Evolutionary conservation across 768 basidiomycete genomes (phyloP).

Genomic region (Pholiota conissans): DNA sequence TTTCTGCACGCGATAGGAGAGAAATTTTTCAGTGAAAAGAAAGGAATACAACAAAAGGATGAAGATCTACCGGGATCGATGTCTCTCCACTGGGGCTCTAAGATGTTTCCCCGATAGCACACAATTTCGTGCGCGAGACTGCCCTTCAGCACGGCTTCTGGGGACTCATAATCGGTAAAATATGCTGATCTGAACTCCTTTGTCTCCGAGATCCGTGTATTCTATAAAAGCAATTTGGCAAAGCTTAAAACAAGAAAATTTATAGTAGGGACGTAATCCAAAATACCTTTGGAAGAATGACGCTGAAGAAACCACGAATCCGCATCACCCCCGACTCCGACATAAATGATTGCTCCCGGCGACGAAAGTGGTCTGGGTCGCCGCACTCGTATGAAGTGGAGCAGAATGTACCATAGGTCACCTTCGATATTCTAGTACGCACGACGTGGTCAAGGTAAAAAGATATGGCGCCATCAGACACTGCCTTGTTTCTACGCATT

Average conservation of each 20-base stretch:
- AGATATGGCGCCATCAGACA: conserved; percentile 21
- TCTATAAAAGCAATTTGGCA: no score
- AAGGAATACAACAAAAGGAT: not conserved
- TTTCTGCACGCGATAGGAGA: no score
- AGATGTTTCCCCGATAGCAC: conserved; percentile 17
- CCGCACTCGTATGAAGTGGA: conserved; percentile 12
- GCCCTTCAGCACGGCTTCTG: no score
- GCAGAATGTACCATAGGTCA: conserved; percentile 16
- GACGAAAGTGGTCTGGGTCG: conserved; percentile 14
- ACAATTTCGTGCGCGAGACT: no score
- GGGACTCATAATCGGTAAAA: no score
- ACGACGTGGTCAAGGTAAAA: conserved; percentile 21
- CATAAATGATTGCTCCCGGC: not conserved
- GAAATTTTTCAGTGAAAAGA: no score
- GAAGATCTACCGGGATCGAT: conserved; percentile 10
- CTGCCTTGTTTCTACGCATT: conserved; percentile 18
- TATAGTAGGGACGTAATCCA: no score
- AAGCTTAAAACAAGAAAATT: no score
- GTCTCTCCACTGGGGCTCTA: conserved; percentile 14
- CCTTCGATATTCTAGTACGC: conserved; percentile 15
- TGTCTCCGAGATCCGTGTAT: no score
- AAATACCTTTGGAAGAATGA: no score
- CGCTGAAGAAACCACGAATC: no score
- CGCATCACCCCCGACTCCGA: no score
- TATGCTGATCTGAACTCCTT: not conserved